Conservation (phyloP, 495 filamentous ascomycete species). For the Trichoderma asperelloides region DNA sequence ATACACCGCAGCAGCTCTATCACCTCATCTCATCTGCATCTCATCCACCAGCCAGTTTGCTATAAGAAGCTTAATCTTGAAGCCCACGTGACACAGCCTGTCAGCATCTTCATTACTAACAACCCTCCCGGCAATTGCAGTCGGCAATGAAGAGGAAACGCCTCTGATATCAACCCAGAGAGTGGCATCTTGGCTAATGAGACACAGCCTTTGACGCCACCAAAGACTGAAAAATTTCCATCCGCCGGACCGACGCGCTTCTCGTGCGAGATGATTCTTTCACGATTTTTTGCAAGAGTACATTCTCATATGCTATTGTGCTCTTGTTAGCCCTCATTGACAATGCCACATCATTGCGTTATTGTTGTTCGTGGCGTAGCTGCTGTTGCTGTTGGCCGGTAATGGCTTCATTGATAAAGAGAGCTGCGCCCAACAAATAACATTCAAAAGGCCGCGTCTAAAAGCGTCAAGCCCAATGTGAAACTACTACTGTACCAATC, state of each 20-base stretch:
- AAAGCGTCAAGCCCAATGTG: not conserved
- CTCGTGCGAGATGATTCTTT: not conserved
- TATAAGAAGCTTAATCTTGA: not conserved
- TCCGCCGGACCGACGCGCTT: slow-evolving; percentile 5
- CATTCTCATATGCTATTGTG: not conserved
- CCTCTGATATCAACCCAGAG: not conserved
- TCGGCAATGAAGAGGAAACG: not conserved
- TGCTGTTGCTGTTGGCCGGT: too few relatives aligned
- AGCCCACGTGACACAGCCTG: not conserved
- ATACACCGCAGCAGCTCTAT: too few relatives aligned
- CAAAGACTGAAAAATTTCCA: not conserved
- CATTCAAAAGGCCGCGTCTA: too few relatives aligned
- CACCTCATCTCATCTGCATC: too few relatives aligned
- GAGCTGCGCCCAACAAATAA: too few relatives aligned
- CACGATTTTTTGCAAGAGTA: not conserved
- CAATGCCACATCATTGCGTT: too few relatives aligned
- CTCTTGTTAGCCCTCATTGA: not conserved
- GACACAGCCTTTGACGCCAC: not conserved
- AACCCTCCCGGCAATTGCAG: not conserved
- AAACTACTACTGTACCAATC: too few relatives aligned
- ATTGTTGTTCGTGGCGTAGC: too few relatives aligned
- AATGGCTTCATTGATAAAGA: too few relatives aligned
- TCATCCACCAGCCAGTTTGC: too few relatives aligned
- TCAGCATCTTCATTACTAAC: not conserved
- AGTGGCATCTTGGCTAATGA: not conserved